Evolutionary conservation across 1,139 yeast genomes (phyloP).

Genomic region (Ogataea hybrid): DNA sequence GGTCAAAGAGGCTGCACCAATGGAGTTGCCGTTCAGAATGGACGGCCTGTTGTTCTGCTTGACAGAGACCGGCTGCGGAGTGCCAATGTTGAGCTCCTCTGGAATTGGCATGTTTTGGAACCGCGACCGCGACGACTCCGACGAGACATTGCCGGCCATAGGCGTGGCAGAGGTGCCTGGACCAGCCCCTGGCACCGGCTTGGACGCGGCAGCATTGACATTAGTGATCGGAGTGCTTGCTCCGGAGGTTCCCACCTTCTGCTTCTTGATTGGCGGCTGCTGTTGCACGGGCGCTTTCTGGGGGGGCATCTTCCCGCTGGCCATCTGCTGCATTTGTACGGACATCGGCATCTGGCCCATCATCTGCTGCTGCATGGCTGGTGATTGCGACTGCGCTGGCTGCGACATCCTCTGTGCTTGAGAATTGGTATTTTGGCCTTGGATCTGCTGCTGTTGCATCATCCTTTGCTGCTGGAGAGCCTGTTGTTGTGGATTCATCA

Average conservation of each 20-base stretch:
- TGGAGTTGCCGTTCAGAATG: conserved; percentile 81
- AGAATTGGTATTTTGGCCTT: conserved; percentile 29
- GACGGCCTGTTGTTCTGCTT: conserved; percentile 70
- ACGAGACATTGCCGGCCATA: conserved; percentile 20
- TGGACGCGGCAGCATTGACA: conserved; percentile 23
- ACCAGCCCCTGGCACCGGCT: conserved; percentile 19
- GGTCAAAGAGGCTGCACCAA: conserved; percentile 59
- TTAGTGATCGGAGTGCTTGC: conserved; percentile 17
- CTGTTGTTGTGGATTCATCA: conserved; percentile 16
- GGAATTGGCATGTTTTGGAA: conserved; percentile 78
- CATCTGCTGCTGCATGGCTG: conserved; percentile 14
- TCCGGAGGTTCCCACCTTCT: conserved; percentile 11
- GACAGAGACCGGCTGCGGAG: conserved; percentile 60
- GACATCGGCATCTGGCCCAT: conserved; percentile 14
- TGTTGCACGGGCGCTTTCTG: conserved; percentile 24
- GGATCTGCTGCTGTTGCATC: conserved; percentile 10
- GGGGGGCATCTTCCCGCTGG: conserved; percentile 2
- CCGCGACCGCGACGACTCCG: conserved; percentile 53
- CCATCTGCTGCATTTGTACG: conserved; percentile 13
- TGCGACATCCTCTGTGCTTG: conserved; percentile 26
- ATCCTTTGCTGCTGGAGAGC: conserved; percentile 13
- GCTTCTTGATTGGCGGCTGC: conserved; percentile 18
- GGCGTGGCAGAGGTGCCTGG: conserved; percentile 38
- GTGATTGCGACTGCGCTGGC: conserved; percentile 11
- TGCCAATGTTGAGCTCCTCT: conserved; percentile 59